Percentiles rank a stretch among this genome's conserved stretches.
Conservation (phyloP, 2,329 filamentous ascomycete species). For the Cadophora sp. region DNA sequence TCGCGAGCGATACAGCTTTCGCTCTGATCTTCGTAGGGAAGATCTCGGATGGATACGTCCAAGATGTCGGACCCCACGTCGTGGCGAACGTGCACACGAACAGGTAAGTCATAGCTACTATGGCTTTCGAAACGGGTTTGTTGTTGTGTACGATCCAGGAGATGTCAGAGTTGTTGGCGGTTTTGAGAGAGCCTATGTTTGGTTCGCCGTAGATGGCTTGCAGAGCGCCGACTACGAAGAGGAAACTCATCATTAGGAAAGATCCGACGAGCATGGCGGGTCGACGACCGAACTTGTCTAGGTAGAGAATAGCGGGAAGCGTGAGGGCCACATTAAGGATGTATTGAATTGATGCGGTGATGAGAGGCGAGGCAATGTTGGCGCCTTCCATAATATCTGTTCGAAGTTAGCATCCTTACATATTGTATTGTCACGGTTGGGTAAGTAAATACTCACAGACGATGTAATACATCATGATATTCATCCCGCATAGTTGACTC, state of each 20-base stretch:
- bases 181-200: conserved; percentile 50
- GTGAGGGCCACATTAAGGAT: conserved; percentile 84
- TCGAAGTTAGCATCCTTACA: conserved; percentile 16
- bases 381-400: conserved; percentile 72
- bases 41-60: conserved; percentile 70
- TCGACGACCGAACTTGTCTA: conserved; percentile 79
- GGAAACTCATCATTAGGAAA: conserved; percentile 66
- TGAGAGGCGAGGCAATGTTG: conserved; percentile 62
- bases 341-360: conserved; percentile 74
- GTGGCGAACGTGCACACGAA: conserved; percentile 74
- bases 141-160: conserved; percentile 64
- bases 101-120: conserved; percentile 75
- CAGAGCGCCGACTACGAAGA: conserved; percentile 68
- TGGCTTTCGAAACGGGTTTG: conserved; percentile 61
- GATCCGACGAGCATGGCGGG: conserved; percentile 69
- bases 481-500: conserved; percentile 79
- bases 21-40: conserved; percentile 74
- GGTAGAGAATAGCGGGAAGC: conserved; percentile 74
- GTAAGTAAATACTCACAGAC: conserved; percentile 53
- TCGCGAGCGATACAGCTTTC: conserved; percentile 76
- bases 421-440: neutral
- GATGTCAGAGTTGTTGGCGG: conserved; percentile 53
- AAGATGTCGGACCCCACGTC: conserved; percentile 58
- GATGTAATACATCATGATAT: conserved; percentile 76
- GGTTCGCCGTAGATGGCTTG: conserved; percentile 65